A percentile compares a stretch with the other conserved stretches of the same genome.
Conservation (phyloP, 495 filamentous ascomycete genomes). For the Thozetella sp. region DNA sequence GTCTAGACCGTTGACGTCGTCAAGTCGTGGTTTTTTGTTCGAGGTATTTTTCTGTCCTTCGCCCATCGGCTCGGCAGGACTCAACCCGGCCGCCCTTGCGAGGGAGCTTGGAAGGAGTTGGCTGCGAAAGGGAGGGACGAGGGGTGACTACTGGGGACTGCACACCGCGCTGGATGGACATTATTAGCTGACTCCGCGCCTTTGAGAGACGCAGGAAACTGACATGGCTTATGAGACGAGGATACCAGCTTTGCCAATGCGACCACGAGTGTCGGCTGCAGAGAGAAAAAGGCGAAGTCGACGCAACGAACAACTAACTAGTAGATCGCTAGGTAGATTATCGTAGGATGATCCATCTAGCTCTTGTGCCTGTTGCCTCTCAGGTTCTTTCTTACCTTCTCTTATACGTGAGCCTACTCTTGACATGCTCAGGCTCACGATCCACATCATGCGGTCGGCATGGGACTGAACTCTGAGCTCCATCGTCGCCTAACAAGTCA, state of each 20-base stretch:
- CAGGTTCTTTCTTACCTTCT: too few relatives aligned
- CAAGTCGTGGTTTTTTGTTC: not conserved
- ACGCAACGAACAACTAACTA: not conserved
- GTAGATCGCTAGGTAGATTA: constrained; percentile 1
- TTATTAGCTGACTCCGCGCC: not conserved
- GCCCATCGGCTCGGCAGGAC: not conserved
- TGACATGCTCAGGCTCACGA: too few relatives aligned
- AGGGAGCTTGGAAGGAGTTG: not conserved
- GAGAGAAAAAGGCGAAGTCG: not conserved
- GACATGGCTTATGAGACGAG: not conserved
- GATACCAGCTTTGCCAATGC: not conserved
- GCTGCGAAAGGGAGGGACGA: too few relatives aligned
- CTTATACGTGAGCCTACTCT: too few relatives aligned
- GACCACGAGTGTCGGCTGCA: not conserved
- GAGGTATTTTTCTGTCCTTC: not conserved
- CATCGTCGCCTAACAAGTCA: too few relatives aligned
- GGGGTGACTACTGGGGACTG: not conserved
- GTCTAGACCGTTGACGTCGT: not conserved
- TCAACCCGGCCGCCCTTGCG: not conserved
- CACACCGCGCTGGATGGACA: not conserved
- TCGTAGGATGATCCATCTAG: not conserved
- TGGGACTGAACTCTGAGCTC: too few relatives aligned
- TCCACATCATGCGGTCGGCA: not conserved
- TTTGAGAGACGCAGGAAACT: not conserved
- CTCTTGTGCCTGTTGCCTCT: not conserved